Base-by-base conservation (phyloP, 2,329 filamentous ascomycete species). In the Colletotrichum sp. region DNA sequence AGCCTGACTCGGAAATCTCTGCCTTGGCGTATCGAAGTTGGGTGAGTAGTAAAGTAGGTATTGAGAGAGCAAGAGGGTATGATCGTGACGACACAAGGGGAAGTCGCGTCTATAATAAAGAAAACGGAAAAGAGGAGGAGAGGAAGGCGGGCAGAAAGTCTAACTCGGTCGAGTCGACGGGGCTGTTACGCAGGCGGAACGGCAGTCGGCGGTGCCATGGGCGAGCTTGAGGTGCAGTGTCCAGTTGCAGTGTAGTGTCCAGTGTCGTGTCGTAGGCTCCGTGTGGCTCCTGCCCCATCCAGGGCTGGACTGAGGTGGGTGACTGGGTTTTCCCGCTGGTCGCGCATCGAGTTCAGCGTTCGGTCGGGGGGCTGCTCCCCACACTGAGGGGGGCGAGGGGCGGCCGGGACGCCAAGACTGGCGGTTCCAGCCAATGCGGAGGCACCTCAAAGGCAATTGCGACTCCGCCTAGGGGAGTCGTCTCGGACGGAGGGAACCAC, bases 401-500 rank as follows among this genome's bases (percentile, higher is more conserved):
- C 70, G 70, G 64, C 39, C 57, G 57, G 44, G 32, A 52, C 30
- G 74, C 70, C 70, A 74, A 76, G 74, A 18, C 49, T 60, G 70
- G 26, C 59, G 44, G 55, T 76, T 73, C 59, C 52, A 69, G 77
- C 77, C 77, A 78, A 77, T 78, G 63, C 75, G 55, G 44, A 71
- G 44, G 65, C 75, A 63, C 68, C 49, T 74, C 70, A 69, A 55
- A 74, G 64, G 57, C 64, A 32, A 65, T 52, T 76, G 49, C 70
- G 49, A 74, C 74, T 73, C 74, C 64, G 74, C 70, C 73, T 70
- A 66, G 65, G 36, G 66, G 59, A 68, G 59, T 66, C 62, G 68
- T 77, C 66, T 77, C 77, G 77, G 77, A 71, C 77, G 72, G 77
- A 78, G 77, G 77, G 77, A 78, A 78, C 71, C 59, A 75, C 62